Evolutionary conservation across 2,329 filamentous ascomycete genomes (phyloP).

Genomic region (Sclerotinia spermophila): DNA sequence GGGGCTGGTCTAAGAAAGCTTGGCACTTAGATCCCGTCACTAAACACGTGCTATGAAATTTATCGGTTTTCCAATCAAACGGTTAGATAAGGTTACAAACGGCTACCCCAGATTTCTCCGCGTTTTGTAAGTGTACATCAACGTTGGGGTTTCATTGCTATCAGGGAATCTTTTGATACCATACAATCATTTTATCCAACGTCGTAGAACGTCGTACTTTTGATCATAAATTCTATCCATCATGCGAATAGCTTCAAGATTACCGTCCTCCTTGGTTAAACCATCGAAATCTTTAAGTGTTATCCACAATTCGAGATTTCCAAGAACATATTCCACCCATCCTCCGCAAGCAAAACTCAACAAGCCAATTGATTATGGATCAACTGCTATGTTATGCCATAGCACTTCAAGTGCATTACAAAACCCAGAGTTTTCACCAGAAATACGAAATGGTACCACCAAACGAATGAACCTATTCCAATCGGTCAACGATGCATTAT

Average conservation of each 20-base stretch:
- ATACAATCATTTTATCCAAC: background rate
- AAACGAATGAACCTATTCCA: conserved; percentile 93
- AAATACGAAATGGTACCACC: conserved; percentile 64
- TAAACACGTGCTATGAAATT: background rate
- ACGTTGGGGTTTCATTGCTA: background rate
- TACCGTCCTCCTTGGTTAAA: background rate
- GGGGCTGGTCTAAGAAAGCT: conserved; percentile 8
- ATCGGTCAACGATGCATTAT: conserved; percentile 85
- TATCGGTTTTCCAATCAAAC: background rate
- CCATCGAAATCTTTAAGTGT: background rate
- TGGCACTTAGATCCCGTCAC: background rate
- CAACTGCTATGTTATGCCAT: conserved; percentile 77
- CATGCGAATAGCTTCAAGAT: conserved; percentile 11
- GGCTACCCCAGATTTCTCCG: conserved; percentile 9
- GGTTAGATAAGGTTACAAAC: conserved; percentile 9
- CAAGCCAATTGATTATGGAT: conserved; percentile 79
- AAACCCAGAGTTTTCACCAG: conserved; percentile 66
- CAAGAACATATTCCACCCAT: conserved; percentile 33
- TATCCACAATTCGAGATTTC: background rate
- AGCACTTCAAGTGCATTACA: conserved; percentile 67
- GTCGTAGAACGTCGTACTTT: conserved; percentile 17
- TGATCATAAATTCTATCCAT: background rate
- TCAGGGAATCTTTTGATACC: background rate
- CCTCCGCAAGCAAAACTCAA: conserved; percentile 68
- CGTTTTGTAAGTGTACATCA: conserved; percentile 11